phyloP scores from a whole-genome alignment of 495 filamentous ascomycete genomes.

The Polyplosphaeria fusca region DNA sequence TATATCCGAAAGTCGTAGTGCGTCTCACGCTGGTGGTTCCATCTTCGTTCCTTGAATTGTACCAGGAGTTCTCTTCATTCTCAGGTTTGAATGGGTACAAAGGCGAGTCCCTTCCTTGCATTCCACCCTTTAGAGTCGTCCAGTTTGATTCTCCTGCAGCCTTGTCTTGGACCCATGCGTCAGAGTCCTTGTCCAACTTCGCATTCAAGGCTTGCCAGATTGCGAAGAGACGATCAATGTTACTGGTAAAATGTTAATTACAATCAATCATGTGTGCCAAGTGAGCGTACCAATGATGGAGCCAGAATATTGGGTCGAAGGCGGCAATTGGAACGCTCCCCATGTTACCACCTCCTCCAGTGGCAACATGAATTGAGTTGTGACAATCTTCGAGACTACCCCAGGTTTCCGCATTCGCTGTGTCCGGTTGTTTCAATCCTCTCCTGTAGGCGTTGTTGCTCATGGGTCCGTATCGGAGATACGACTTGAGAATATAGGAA shows the following conservation, averaged over 20 bases:
- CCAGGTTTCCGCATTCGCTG: background rate
- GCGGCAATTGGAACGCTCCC: background rate
- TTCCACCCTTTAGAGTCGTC: too few relatives aligned
- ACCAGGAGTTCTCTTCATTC: too few relatives aligned
- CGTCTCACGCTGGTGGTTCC: too few relatives aligned
- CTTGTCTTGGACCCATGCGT: background rate
- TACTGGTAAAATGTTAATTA: background rate
- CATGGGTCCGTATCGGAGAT: background rate
- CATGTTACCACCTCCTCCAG: background rate
- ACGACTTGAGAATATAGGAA: too few relatives aligned
- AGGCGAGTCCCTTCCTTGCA: too few relatives aligned
- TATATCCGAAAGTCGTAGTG: too few relatives aligned
- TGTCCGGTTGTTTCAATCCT: background rate
- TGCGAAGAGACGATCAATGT: background rate
- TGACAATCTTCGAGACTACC: background rate
- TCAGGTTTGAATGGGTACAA: too few relatives aligned
- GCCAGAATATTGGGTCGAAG: constrained; percentile 4
- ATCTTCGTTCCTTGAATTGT: too few relatives aligned
- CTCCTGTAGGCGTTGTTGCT: background rate
- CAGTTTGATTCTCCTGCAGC: too few relatives aligned
- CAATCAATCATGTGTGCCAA: background rate
- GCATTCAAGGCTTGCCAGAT: background rate
- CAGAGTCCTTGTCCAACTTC: background rate
- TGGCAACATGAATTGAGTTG: background rate
- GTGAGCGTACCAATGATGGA: background rate